Conservation (phyloP, 2,329 filamentous ascomycete genomes). For the Torrubiella hemipterigena region DNA sequence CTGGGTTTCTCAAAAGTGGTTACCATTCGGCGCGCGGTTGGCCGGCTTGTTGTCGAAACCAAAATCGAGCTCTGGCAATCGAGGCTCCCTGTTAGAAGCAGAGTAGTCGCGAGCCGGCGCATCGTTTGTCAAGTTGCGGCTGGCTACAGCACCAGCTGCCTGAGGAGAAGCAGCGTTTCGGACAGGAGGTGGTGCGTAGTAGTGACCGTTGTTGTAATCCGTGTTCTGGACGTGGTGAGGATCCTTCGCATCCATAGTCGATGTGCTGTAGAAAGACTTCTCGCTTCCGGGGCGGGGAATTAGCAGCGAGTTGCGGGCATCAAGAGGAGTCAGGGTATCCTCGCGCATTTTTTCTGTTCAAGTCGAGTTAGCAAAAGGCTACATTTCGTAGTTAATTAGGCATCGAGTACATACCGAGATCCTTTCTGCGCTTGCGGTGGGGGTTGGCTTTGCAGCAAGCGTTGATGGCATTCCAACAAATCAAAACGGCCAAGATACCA, state of each 20-base stretch:
- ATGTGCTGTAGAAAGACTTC: constrained; percentile 30
- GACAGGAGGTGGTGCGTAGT: constrained; percentile 8
- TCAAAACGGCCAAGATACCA: constrained; percentile 71
- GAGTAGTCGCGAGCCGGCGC: constrained; percentile 2
- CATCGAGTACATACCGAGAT: constrained; percentile 55
- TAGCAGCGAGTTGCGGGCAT: constrained; percentile 77
- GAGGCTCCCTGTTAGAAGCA: too few relatives aligned
- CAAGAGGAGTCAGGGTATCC: constrained; percentile 75
- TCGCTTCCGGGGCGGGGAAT: constrained; percentile 39
- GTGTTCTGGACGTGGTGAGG: constrained; percentile 16
- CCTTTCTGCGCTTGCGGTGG: constrained; percentile 77
- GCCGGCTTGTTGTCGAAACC: too few relatives aligned
- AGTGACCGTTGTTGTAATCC: constrained; percentile 21
- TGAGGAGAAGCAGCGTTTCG: too few relatives aligned
- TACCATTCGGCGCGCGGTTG: too few relatives aligned
- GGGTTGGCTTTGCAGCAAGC: constrained; percentile 79
- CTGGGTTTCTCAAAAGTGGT: too few relatives aligned
- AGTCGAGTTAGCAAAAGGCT: constrained; percentile 19
- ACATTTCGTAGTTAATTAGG: constrained; percentile 3
- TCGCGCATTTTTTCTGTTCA: constrained; percentile 64
- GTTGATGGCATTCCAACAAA: constrained; percentile 79
- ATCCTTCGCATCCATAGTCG: constrained; percentile 23
- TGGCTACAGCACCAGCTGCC: too few relatives aligned
- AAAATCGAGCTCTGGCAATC: too few relatives aligned
- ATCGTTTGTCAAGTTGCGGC: too few relatives aligned